phyloP scores from a whole-genome alignment of 116 monocot species.

The Phalaenopsis hybrid region DNA sequence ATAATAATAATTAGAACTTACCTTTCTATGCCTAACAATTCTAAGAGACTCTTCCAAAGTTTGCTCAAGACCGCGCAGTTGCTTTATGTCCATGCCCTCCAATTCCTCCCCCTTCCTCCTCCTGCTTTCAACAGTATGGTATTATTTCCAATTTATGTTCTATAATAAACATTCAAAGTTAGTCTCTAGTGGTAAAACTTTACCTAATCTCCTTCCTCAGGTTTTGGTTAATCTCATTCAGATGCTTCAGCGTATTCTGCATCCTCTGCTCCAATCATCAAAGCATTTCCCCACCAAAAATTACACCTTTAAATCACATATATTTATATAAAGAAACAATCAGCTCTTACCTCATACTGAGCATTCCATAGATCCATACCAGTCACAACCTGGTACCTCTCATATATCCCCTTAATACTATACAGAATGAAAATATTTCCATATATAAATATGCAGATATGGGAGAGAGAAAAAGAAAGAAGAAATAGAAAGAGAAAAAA shows the following conservation, averaged over 20 bases:
- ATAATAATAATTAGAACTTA: not conserved
- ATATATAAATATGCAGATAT: not conserved
- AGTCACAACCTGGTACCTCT: conserved; percentile 44
- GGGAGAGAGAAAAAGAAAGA: not conserved
- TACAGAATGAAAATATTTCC: not conserved
- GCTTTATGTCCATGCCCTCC: conserved; percentile 41
- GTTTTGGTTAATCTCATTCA: conserved; percentile 57
- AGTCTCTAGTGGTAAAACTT: not conserved
- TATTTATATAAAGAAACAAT: not conserved
- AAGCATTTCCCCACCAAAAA: not conserved
- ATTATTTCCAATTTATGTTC: no score
- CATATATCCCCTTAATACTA: conserved; percentile 44
- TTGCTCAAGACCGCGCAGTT: conserved; percentile 74
- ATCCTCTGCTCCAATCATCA: conserved; percentile 31
- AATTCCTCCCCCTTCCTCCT: conserved; percentile 49
- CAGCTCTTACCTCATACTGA: conserved; percentile 45
- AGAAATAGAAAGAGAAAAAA: not conserved
- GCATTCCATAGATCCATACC: conserved; percentile 48
- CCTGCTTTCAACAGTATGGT: conserved; percentile 13
- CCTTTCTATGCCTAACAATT: conserved; percentile 52
- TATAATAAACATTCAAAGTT: no score
- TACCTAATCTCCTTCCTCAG: conserved; percentile 62
- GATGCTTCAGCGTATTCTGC: conserved; percentile 57
- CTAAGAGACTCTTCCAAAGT: conserved; percentile 45
- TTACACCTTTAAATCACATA: not conserved